Base-by-base conservation (phyloP, 1,139 yeast genomes). In the Candida dubliniensis region DNA sequence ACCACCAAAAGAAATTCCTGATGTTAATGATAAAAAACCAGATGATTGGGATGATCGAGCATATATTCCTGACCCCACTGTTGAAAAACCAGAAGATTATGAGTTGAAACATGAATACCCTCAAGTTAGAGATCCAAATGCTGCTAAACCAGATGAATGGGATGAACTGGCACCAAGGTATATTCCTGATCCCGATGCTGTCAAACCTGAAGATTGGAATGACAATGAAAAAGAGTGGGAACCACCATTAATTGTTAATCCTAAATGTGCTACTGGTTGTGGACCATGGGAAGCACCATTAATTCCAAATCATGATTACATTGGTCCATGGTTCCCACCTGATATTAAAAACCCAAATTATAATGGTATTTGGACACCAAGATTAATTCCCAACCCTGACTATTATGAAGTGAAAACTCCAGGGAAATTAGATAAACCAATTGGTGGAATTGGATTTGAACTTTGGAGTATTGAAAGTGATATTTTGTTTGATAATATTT, bases 361-460 rank as follows among this genome's bases (percentile, higher is more conserved):
- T 67, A 71, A 76, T 63, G 97, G 97, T 18, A 78, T 67, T 48
- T 90, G 96, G 96, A 50, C 61, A n/a, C 93, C 95, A 32, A 74
- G 77, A 45, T 60, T 55, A 55, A 77, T 87, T 46, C 64, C 80
- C 27, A 90, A 90, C 60, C 96, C 96, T 6, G 71, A 77, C 34
- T 87, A 76, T 64, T 81, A 64, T 54, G 83, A 81, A 54, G 88
- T 82, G 55, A 47, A 48, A 2, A 64, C 59, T 7, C 93, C 95
- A 8, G 70, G 84, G 4, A 71, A 81, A 52, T 66, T 88, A 50
- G 84, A 79, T 54, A 77, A 82, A 34, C 78, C 84, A 36, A 80
- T 90, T 54, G 93, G 90, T 25, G 96, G 87, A 8, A 57, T 91
- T 43, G 96, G 96, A 4, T 87, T 91, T 60, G 98, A 91, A 63